Base-by-base conservation (phyloP, 192 early-diverging fungal species). In the Coemansia furcata region DNA sequence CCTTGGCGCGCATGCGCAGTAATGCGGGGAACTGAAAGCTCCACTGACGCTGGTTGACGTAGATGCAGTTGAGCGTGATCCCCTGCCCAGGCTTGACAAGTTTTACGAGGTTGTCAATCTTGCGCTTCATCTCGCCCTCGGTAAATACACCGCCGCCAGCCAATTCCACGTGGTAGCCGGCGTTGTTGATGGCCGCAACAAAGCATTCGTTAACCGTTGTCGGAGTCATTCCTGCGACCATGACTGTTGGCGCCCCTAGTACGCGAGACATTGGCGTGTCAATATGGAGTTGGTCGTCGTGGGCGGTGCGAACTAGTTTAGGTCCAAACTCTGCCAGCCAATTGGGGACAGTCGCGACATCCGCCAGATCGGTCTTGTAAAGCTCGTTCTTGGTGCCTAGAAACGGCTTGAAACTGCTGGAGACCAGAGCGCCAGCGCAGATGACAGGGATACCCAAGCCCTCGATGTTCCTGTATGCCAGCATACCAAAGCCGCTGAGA, bases 161-260 rank as follows among this genome's bases (percentile, higher is more conserved):
- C 30, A 97, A 80, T 76, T 98, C 96, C 17, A 91, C 84, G 67
- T 95, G 92, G 73, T 92, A 98, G 0, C 96, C 96, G 37, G 95
- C 90, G 37, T 93, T 94, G 84, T 90, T 90, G 35, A 93, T 83
- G 32, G 95, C 94, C 12, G 90, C 86, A 15, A 95, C 92, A 78
- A 97, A 93, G 21, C 84, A 55, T 49, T 87, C 88, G 62, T 85
- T 90, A 68, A 87, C 86, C 6, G 96, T 97, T 6, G 90, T 91
- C 5, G 94, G 95, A 4, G 91, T 94, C 94, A 97, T 97, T 37
- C 94, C 96, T 29, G 91, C 92, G 49, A 96, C 93, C 96, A 96
- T 96, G 44, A 98, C 69, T 39, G 96, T 93, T 4, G 96, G 91
- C 84, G 92, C 90, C 54, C 91, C 89, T 38, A 95, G 69, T n/a